Evolutionary conservation across 2,329 filamentous ascomycete genomes (phyloP).

Genomic region (Epichloe sp.): DNA sequence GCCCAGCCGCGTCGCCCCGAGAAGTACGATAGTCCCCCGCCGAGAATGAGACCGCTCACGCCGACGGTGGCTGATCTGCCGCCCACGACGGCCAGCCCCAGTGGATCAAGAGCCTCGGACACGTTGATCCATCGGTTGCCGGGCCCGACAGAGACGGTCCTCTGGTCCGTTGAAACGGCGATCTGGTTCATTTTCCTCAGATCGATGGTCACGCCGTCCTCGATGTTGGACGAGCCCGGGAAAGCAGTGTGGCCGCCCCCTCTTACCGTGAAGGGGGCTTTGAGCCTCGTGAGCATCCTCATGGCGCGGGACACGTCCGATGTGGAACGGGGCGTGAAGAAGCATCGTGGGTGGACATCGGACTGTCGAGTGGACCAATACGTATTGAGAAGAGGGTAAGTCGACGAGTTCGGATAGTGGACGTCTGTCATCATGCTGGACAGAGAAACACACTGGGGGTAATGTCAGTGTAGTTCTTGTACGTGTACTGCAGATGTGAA

Average conservation of each 20-base stretch:
- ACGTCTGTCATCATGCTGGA: neutral
- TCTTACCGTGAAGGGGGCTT: conserved; percentile 20
- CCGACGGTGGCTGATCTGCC: conserved; percentile 12
- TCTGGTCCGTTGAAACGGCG: conserved; percentile 7
- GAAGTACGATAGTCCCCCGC: conserved; percentile 15
- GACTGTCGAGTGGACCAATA: conserved; percentile 15
- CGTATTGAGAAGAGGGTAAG: neutral
- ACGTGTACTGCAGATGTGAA: too few species aligned
- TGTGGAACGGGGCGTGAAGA: conserved; percentile 13
- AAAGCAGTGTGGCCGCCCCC: conserved; percentile 21
- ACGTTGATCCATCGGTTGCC: conserved; percentile 13
- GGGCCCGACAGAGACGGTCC: conserved; percentile 8
- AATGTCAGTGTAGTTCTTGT: too few species aligned
- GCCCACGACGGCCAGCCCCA: conserved; percentile 11
- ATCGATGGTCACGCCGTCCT: conserved; percentile 17
- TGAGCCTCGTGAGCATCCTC: conserved; percentile 12
- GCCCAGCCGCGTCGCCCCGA: conserved; percentile 12
- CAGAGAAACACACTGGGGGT: neutral
- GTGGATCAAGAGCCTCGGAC: conserved; percentile 8
- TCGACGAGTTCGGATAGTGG: neutral
- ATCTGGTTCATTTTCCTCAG: conserved; percentile 13
- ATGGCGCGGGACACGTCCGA: conserved; percentile 16
- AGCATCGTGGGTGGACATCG: conserved; percentile 10
- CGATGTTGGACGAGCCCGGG: conserved; percentile 15
- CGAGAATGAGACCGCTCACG: conserved; percentile 14